Evolutionary conservation across 192 early-diverging fungal species (phyloP).

Genomic region (Coemansia sp.): DNA sequence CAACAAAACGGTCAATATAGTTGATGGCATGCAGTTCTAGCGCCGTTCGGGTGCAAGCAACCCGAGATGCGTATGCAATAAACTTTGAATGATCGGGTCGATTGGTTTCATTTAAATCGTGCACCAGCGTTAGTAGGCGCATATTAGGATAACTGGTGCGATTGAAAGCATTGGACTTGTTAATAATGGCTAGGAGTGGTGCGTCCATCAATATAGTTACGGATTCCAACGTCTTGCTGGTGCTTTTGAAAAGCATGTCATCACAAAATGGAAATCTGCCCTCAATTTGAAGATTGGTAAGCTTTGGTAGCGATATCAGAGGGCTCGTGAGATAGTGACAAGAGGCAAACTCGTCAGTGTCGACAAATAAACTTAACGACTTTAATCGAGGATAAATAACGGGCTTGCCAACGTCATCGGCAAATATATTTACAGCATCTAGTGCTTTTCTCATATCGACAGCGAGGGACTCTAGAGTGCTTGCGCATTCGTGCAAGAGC

Average conservation of each 20-base stretch:
- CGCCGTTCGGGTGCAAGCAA: background rate
- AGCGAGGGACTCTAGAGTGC: background rate
- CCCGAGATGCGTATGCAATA: background rate
- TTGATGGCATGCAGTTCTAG: background rate
- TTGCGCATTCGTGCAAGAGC: background rate
- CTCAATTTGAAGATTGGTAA: background rate
- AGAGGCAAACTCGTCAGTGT: background rate
- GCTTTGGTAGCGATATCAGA: background rate
- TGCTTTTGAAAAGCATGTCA: background rate
- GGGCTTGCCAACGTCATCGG: background rate
- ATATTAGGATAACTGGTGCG: background rate
- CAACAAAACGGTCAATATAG: background rate
- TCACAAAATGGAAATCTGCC: background rate
- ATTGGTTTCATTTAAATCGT: background rate
- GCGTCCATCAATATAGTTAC: background rate
- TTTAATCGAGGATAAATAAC: background rate
- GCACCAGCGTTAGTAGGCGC: background rate
- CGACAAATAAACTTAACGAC: background rate
- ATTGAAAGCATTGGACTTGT: constrained; percentile 1
- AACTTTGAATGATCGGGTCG: background rate
- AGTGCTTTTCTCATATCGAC: background rate
- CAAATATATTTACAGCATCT: background rate
- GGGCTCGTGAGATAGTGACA: background rate
- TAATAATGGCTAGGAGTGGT: background rate
- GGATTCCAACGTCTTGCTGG: background rate